Base-by-base conservation (phyloP, 768 basidiomycete species). In the Multifurca ochricompacta region DNA sequence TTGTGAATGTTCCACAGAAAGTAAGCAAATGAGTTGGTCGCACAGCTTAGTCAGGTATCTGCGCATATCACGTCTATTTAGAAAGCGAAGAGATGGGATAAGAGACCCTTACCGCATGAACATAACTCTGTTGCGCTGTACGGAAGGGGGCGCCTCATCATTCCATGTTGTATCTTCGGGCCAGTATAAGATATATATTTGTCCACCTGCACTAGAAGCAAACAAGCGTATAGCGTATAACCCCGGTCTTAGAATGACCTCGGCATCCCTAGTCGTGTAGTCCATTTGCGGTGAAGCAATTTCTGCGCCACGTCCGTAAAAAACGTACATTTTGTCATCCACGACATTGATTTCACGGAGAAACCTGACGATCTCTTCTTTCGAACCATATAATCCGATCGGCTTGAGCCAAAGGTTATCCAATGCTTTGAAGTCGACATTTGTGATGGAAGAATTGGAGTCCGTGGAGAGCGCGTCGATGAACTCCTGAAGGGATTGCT, bases 141-240 rank as follows among this genome's bases (percentile, higher is more conserved):
- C 72, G 4, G 78, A 66, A 2, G 73, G 67, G 6, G 66, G 44
- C 0, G 78, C 74, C 14, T 70, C 65, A 63, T 82, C 80, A 34
- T 76, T 64, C 82, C 82, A 83, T 0, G 82, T 82, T 1, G 67
- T 71, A 28, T 77, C 70, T 54, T 84, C 79, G 0, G 81, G 81
- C 82, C 83, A 84, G 53, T 79, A 82, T 5, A 83, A 58, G 14
- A 80, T 72, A 51, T 77, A 80, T 4, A 76, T 48, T 32, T 69
- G 64, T 13, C 58, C 53, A 31, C 70, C 65, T 1, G 58, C 58
- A 0, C 40, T 53, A 11, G 44, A 40, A 19, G n/a, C 41, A 16
- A 25, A 31, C 16, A 54, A 37, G n/a, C 66, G 67, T 27, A 72
- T 67, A 30, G 76, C 58, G 53, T 82, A 82, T 8, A 82, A 59